phyloP scores from a whole-genome alignment of 108 stramenopile genomes.

The Cyclotella baltica region DNA sequence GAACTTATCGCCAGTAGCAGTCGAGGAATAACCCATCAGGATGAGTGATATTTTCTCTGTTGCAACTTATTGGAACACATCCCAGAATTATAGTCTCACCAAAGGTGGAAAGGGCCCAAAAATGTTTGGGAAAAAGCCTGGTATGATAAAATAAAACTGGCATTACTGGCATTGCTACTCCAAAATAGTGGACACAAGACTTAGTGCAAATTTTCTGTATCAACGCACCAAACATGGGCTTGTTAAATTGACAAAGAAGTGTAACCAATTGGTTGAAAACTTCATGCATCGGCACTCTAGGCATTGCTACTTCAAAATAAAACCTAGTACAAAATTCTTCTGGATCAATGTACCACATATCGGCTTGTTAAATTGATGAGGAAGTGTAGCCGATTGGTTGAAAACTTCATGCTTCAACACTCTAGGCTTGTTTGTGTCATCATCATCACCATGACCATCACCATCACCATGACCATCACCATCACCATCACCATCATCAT shows the following conservation, averaged over 20 bases:
- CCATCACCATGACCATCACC: too few relatives aligned
- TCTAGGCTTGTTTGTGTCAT: background rate
- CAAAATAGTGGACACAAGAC: background rate
- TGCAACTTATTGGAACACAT: background rate
- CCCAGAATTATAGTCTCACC: background rate
- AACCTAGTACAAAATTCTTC: slow-evolving; percentile 7
- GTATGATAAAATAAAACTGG: background rate
- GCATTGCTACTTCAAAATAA: too few relatives aligned
- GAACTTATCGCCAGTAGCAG: background rate
- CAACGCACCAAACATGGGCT: too few relatives aligned
- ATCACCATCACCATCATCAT: too few relatives aligned
- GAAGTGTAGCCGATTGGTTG: background rate
- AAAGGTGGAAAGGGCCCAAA: background rate
- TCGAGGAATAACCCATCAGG: slow-evolving; percentile 12
- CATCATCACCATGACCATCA: background rate
- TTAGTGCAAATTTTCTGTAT: too few relatives aligned
- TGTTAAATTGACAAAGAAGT: too few relatives aligned
- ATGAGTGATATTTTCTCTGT: background rate
- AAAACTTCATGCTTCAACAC: slow-evolving; percentile 6
- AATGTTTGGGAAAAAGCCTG: slow-evolving; percentile 5
- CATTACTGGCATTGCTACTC: background rate
- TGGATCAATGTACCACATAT: background rate
- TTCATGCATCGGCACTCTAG: too few relatives aligned
- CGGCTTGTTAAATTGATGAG: background rate
- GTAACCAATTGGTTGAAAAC: too few relatives aligned